Base-by-base conservation (phyloP, 1,139 yeast genomes). In the Geotrichum bryndzae region DNA sequence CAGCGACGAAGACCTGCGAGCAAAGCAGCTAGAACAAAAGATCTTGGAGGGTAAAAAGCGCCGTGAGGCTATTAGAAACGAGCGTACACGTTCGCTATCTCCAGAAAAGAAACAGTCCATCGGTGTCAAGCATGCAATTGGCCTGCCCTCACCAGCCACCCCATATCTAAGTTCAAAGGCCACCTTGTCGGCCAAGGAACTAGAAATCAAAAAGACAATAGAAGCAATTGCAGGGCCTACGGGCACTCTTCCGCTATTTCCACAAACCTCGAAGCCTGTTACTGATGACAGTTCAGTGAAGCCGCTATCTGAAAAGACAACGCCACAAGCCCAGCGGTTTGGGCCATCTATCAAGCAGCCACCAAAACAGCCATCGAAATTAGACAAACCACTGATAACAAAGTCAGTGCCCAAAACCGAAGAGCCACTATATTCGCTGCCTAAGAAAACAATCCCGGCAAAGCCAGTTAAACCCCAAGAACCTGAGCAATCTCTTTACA, bases 1-100 rank as follows among this genome's bases (percentile, higher is more conserved):
- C 51, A 72, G 74, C 8, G 78, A 76, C 59, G 78, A 76, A 64
- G 76, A 72, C 51, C 68, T 67, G 33, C 69, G 77, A 22, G 73
- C 75, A 8, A 68, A 69, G 56, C 70, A 73, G 58, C 68, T 75
- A 58, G 77, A 75, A 61, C 68, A 68, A 41, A 76, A 73, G 58
- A 71, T 75, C 51, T 64, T 67, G 51, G 75, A 72, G 56, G 74
- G 75, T 51, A 62, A 75, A 38, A 65, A 66, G 54, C 64, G 75
- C 22, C 68, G 76, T 46, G 69, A 70, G 60, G 73, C 72, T 1
- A 58, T 72, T 51, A 61, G 75, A 45, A 72, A 69, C 5, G 70
- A 68, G 45, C 63, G 73, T 23, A 67, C 71, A n/a, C 64, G 71
- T 18, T 70, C 73, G 18, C 57, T 67, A 25, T 68, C 71, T 10